These are phyloP conservation scores for Fusarium drepaniforme DNA, from an alignment of 2,329 filamentous ascomycete genomes.

Conservation along the genomic window DNA sequence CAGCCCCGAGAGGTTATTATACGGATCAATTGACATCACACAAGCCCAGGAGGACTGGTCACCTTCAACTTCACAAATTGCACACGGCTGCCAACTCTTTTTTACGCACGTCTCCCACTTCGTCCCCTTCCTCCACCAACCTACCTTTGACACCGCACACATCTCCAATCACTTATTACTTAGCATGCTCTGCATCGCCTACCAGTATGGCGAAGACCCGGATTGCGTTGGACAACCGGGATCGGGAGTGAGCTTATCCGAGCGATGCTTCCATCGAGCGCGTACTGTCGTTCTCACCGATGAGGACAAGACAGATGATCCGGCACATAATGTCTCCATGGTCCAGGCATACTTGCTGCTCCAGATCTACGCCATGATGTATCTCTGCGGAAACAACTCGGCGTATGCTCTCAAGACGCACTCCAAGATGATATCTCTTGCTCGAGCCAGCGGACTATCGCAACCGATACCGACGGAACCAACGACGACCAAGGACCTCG, in stretches of 20 bases:
- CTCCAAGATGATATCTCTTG: constrained; percentile 53
- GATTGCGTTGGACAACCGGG: constrained; percentile 42
- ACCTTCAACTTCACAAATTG: not conserved
- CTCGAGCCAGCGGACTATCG: constrained; percentile 50
- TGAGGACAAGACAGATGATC: constrained; percentile 21
- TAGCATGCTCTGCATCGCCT: constrained; percentile 53
- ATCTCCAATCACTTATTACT: constrained; percentile 45
- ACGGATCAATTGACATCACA: constrained; percentile 47
- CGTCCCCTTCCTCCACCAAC: constrained; percentile 10
- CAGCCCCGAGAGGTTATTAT: constrained; percentile 49
- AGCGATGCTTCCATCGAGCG: constrained; percentile 17
- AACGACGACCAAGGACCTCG: constrained; percentile 6
- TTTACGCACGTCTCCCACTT: constrained; percentile 12
- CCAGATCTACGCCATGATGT: constrained; percentile 58
- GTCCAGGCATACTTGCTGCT: constrained; percentile 55
- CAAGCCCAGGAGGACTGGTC: constrained; percentile 45
- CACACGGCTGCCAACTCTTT: constrained; percentile 7
- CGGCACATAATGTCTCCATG: constrained; percentile 43
- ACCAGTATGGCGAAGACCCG: constrained; percentile 54
- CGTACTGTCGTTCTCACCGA: constrained; percentile 3
- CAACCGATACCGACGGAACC: constrained; percentile 45
- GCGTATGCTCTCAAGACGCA: constrained; percentile 54
- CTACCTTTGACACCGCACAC: constrained; percentile 6
- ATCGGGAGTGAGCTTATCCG: constrained; percentile 10
- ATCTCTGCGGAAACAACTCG: constrained; percentile 53